Percentiles rank a stretch among this genome's conserved stretches.
Conservation (phyloP, 768 basidiomycete species). For the Pleurotus cornucopiae region DNA sequence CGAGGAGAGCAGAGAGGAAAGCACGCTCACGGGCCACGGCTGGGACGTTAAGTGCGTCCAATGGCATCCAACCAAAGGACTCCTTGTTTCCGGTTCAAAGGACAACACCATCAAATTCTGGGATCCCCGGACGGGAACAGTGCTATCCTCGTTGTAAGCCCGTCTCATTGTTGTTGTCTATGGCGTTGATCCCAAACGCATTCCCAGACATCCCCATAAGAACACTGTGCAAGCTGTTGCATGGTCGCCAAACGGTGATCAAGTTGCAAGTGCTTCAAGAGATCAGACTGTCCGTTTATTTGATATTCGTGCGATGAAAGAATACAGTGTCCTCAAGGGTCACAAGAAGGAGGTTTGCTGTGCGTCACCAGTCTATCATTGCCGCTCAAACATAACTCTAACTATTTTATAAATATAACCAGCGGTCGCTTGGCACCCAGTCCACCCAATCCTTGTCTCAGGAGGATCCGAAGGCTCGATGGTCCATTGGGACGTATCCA, state of each 20-base stretch:
- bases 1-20: slow-evolving; percentile 86
- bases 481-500: slow-evolving; percentile 87
- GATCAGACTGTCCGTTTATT: slow-evolving; percentile 95
- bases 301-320: slow-evolving; percentile 98
- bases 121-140: slow-evolving; percentile 93
- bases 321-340: slow-evolving; percentile 85
- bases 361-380: slow-evolving; percentile 35
- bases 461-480: slow-evolving; percentile 95
- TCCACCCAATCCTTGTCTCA: slow-evolving; percentile 87
- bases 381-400: not conserved
- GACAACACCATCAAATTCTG: slow-evolving; percentile 99
- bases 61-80: slow-evolving; percentile 97
- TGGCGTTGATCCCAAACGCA: not conserved
- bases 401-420: not conserved
- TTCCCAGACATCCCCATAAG: slow-evolving; percentile 88
- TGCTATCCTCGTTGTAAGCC: slow-evolving; percentile 83
- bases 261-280: slow-evolving; percentile 91
- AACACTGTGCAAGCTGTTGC: slow-evolving; percentile 90
- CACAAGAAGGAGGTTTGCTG: slow-evolving; percentile 99
- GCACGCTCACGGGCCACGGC: slow-evolving; percentile 89
- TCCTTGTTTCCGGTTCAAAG: slow-evolving; percentile 93
- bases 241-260: slow-evolving; percentile 94
- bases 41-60: slow-evolving; percentile 99
- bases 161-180: not conserved
- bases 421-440: slow-evolving; percentile 96